Evolutionary conservation across 139 green algal genomes (phyloP), one percentile per base, ranked within the genome.

Genomic region (Chlamydomonas asymmetrica): DNA sequence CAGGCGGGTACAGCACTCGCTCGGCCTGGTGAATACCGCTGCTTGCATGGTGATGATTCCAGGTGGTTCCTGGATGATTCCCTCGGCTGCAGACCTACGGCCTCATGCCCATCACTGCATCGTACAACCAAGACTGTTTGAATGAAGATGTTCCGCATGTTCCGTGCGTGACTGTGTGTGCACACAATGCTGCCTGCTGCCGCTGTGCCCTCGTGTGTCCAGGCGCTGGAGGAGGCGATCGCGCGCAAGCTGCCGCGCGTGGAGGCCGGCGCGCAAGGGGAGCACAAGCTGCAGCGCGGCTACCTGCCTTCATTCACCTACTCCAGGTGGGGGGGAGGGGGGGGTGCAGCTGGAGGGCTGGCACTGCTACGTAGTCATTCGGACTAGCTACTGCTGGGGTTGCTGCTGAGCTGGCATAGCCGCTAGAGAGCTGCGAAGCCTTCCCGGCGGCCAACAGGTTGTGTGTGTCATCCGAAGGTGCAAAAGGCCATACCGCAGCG

Each of bases 281-380:
- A 97, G 82, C 94, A 98, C 90, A 98, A 98, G 83, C 80, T 98
- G 16, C 87, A 91, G 88, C 66, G 94, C 0, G 94, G 94, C 39
- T 98, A 97, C 80, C 78, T 98, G 49, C 94, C 94, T 29, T 79
- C 59, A 38, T 71, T 89, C 32, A 98, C 95, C 0, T 93, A 95
- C 86, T 82, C 68, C 5, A 75, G 43, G 71, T 57, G 18, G 3
- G 39, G 5, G 38, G 39, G 38, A 20, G 25, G 35, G 61, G 56
- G 31, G 45, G 45, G 45, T 52, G 13, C 45, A 52, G 45, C 13
- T 25, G 13, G 45, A 10, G 45, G 45, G 45, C 13, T 13, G 18
- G 45, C 45, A 25, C 13, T 13, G 45, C 45, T 16, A 25, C 45
- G 13, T 52, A 25, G 45, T 25, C 45, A 10, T 13, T 16, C 13